Evolutionary conservation across 495 filamentous ascomycete species (phyloP).

Genomic region (Tetracladium marchalianum): DNA sequence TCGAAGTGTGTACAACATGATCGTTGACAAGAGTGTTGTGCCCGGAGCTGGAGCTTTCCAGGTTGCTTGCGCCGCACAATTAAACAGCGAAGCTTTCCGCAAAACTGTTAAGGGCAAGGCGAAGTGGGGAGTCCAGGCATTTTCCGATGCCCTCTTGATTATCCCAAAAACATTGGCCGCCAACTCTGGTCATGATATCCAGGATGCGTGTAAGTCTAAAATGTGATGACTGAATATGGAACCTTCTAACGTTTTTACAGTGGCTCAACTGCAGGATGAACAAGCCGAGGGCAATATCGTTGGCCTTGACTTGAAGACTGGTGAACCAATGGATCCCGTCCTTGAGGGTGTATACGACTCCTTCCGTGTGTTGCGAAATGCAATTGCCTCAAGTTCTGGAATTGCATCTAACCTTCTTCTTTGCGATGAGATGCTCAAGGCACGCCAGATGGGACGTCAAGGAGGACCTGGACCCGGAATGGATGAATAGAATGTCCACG

Average conservation of each 20-base stretch:
- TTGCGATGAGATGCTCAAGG: slow-evolving; percentile 96
- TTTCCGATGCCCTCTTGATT: slow-evolving; percentile 84
- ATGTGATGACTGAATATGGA: background rate
- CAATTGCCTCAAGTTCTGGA: slow-evolving; percentile 83
- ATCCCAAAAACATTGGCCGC: slow-evolving; percentile 97
- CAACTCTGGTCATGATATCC: slow-evolving; percentile 92
- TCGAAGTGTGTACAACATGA: slow-evolving; percentile 95
- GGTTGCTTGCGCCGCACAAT: slow-evolving; percentile 82
- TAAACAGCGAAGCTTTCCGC: slow-evolving; percentile 69
- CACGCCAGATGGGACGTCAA: slow-evolving; percentile 74
- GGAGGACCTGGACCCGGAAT: slow-evolving; percentile 41
- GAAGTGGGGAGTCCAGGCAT: slow-evolving; percentile 87
- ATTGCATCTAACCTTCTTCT: slow-evolving; percentile 93
- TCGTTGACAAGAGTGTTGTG: slow-evolving; percentile 89
- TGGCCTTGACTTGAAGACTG: slow-evolving; percentile 75
- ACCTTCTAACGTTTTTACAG: slow-evolving; percentile 25
- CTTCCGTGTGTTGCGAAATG: slow-evolving; percentile 88
- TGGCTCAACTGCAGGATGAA: slow-evolving; percentile 82
- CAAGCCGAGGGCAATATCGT: slow-evolving; percentile 72
- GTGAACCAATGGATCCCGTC: slow-evolving; percentile 92
- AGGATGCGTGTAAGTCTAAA: slow-evolving; percentile 66
- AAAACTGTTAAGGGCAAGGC: slow-evolving; percentile 95
- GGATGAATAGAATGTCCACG: slow-evolving; percentile 27
- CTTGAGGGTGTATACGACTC: slow-evolving; percentile 91
- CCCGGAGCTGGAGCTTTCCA: slow-evolving; percentile 96